Conservation (phyloP, 1,139 yeast species). For the Lodderomyces oxycetoniae region DNA sequence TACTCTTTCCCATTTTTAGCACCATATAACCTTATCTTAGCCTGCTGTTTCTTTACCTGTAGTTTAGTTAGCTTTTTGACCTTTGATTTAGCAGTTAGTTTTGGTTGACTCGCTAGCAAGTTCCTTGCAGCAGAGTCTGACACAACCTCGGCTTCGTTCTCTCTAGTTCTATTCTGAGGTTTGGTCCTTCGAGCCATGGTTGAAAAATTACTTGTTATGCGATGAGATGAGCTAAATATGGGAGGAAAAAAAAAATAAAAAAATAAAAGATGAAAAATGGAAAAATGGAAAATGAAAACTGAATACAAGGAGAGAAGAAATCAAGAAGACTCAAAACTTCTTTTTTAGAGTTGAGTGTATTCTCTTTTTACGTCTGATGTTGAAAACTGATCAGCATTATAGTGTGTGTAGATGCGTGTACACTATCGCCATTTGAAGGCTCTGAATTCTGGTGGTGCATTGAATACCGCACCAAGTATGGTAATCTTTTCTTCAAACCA, state of each 20-base stretch:
- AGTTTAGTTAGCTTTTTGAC: constrained; percentile 48
- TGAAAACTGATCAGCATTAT: too few relatives aligned
- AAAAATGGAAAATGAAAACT: too few relatives aligned
- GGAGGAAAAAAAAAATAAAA: neutral
- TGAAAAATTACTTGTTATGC: too few relatives aligned
- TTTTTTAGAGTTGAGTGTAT: too few relatives aligned
- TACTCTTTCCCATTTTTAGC: constrained; percentile 62
- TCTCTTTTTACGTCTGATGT: too few relatives aligned
- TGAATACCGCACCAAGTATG: too few relatives aligned
- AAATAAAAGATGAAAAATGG: neutral
- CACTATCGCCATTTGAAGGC: too few relatives aligned
- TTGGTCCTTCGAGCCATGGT: constrained; percentile 54
- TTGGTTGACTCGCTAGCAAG: constrained; percentile 56
- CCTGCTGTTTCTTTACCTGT: constrained; percentile 61
- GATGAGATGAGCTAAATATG: constrained; percentile 4
- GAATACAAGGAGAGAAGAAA: too few relatives aligned
- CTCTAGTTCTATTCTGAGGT: constrained; percentile 50
- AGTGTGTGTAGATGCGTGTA: too few relatives aligned
- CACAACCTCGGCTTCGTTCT: constrained; percentile 62
- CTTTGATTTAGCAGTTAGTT: constrained; percentile 56
- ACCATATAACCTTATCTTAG: constrained; percentile 63
- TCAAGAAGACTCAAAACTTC: too few relatives aligned
- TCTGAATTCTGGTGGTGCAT: too few relatives aligned
- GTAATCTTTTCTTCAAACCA: too few relatives aligned
- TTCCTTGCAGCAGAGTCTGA: constrained; percentile 64